A percentile compares a stretch with the other conserved stretches of the same genome.
These are phyloP conservation scores for Sphagnum tenellum DNA, from an alignment of 225 moss, liverwort and hornwort genomes.

Conservation along the genomic window DNA sequence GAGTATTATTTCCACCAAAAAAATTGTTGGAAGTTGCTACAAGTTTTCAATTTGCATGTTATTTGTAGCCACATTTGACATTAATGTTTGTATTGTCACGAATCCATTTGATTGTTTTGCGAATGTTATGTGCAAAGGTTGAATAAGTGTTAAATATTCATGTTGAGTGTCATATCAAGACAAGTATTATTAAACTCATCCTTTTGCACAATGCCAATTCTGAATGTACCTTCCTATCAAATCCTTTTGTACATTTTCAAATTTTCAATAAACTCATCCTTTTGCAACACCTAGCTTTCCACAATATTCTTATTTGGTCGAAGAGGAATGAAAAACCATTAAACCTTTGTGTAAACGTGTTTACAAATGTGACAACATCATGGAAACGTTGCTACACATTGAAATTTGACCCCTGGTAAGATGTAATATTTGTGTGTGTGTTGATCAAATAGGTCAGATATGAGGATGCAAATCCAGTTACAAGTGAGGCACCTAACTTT, in stretches of 20 bases:
- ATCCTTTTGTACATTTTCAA: too few species aligned
- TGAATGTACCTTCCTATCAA: too few species aligned
- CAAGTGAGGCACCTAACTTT: conserved; percentile 47
- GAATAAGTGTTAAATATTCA: conserved; percentile 93
- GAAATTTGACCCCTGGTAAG: conserved; percentile 79
- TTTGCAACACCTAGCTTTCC: conserved; percentile 99
- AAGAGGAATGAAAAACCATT: conserved; percentile 86
- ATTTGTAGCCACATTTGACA: conserved; percentile 63
- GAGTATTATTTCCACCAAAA: conserved; percentile 85
- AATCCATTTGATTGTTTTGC: conserved; percentile 73
- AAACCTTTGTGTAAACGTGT: conserved; percentile 72
- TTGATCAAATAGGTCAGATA: conserved; percentile 71
- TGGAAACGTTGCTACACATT: conserved; percentile 81
- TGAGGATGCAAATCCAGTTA: conserved; percentile 75
- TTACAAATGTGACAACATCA: conserved; percentile 77
- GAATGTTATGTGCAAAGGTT: conserved; percentile 75
- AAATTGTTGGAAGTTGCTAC: conserved; percentile 73
- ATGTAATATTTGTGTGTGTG: conserved; percentile 75
- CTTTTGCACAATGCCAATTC: too few species aligned
- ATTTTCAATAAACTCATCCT: conserved; percentile 90
- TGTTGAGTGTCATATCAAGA: too few species aligned
- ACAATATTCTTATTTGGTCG: conserved; percentile 97
- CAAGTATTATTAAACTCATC: too few species aligned
- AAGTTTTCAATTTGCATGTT: conserved; percentile 69
- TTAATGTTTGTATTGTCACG: conserved; percentile 87